Percentiles rank a stretch among this genome's conserved stretches.
phyloP scores from a whole-genome alignment of 73 alveolate species.

The Paramecium caudatum region DNA sequence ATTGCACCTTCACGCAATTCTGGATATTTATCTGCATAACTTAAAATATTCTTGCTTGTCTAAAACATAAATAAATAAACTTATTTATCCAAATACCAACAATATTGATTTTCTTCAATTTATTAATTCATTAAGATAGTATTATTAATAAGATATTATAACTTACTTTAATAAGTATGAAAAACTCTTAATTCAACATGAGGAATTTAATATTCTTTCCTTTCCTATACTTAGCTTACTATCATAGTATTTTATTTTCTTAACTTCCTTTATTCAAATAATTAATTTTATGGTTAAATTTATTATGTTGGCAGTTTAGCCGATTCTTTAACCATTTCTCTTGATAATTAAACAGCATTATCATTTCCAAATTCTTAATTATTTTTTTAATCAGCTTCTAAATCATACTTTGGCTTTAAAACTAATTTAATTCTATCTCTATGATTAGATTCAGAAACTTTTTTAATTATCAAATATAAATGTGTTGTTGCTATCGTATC shows the following conservation, averaged over 20 bases:
- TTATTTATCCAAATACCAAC: not conserved
- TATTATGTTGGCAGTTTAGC: too few relatives aligned
- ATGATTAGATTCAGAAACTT: conserved; percentile 13
- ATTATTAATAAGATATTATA: not conserved
- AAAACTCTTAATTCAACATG: conserved; percentile 8
- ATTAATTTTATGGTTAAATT: too few relatives aligned
- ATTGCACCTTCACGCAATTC: not conserved
- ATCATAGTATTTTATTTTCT: not conserved
- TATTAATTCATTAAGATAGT: not conserved
- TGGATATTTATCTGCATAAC: not conserved
- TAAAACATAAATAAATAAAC: not conserved
- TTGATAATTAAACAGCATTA: too few relatives aligned
- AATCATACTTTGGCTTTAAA: not conserved
- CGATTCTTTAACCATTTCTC: too few relatives aligned
- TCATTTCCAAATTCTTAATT: too few relatives aligned
- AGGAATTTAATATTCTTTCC: not conserved
- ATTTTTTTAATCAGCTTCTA: too few relatives aligned
- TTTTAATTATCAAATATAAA: not conserved
- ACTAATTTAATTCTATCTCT: not conserved
- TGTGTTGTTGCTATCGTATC: not conserved
- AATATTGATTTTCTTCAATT: conserved; percentile 4
- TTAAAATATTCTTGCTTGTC: not conserved
- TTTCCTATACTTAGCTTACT: not conserved
- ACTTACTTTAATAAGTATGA: not conserved
- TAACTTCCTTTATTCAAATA: too few relatives aligned